These are phyloP conservation scores for Paecilomyces sp. DNA, from an alignment of 2,329 filamentous ascomycete species.

Conservation along the genomic window DNA sequence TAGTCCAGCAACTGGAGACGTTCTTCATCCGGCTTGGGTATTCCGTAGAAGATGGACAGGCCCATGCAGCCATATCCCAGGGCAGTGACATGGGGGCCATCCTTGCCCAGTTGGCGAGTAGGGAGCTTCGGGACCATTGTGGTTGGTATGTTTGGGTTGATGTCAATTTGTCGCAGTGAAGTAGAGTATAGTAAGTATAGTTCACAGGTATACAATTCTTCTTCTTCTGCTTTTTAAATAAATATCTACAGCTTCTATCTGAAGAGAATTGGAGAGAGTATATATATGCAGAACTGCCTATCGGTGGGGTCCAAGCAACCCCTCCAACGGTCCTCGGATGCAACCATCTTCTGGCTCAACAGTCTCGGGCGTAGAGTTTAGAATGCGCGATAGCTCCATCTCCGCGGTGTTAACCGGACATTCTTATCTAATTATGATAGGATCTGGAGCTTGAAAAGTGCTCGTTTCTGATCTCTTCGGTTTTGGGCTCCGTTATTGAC, in stretches of 20 bases:
- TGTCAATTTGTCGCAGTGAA: not conserved
- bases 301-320: no score
- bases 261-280: no score
- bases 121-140: not conserved
- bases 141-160: not conserved
- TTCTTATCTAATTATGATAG: not conserved
- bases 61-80: constrained; percentile 19
- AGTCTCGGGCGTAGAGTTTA: no score
- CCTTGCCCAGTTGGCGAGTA: constrained; percentile 14
- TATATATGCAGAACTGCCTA: no score
- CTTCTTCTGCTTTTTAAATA: no score
- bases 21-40: constrained; percentile 39
- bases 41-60: constrained; percentile 38
- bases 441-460: not conserved
- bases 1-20: constrained; percentile 36
- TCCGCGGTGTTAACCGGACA: not conserved
- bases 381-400: not conserved
- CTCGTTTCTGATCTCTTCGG: not conserved
- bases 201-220: no score
- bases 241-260: no score
- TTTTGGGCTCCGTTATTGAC: not conserved
- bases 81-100: constrained; percentile 21
- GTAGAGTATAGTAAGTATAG: not conserved
- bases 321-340: no score
- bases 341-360: no score